Evolutionary conservation across 352 stramenopile species (phyloP).

Genomic region (Peronospora belbahrii): DNA sequence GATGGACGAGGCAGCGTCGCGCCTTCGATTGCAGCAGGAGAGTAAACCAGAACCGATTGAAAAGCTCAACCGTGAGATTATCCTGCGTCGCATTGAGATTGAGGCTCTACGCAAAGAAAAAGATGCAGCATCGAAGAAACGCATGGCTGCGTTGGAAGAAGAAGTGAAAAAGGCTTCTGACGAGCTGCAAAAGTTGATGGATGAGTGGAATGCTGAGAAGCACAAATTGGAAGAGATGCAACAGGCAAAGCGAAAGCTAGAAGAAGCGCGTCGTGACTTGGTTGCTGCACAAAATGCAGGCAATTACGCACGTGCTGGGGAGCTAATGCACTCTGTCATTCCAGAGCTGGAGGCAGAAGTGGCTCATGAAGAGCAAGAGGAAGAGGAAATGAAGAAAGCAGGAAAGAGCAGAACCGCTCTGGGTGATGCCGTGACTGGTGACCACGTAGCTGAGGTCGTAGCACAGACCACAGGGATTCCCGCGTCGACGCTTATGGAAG

Average conservation of each 20-base stretch:
- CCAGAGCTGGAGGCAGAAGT: conserved; percentile 65
- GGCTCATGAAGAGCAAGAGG: conserved; percentile 47
- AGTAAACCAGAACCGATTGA: conserved; percentile 80
- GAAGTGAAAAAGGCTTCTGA: conserved; percentile 55
- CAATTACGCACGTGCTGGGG: conserved; percentile 70
- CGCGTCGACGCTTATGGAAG: conserved; percentile 89
- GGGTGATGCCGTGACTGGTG: conserved; percentile 85
- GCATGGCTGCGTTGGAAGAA: conserved; percentile 45
- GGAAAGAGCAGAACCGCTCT: conserved; percentile 46
- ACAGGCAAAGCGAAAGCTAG: conserved; percentile 61
- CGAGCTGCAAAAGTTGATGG: conserved; percentile 52
- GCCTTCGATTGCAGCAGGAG: conserved; percentile 76
- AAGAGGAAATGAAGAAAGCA: conserved; percentile 34
- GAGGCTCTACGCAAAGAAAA: conserved; percentile 75
- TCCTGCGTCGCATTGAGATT: conserved; percentile 76
- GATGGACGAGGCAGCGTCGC: conserved; percentile 89
- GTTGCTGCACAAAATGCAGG: conserved; percentile 61
- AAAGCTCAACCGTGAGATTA: conserved; percentile 71
- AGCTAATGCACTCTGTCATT: conserved; percentile 79
- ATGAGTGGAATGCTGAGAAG: conserved; percentile 78
- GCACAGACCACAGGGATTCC: conserved; percentile 92
- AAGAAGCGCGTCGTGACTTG: conserved; percentile 67
- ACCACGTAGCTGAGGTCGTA: conserved; percentile 91
- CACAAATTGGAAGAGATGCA: conserved; percentile 67
- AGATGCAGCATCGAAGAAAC: conserved; percentile 63